Base-by-base conservation (phyloP, 495 filamentous ascomycete species). In the Tuber microsphaerosporum region DNA sequence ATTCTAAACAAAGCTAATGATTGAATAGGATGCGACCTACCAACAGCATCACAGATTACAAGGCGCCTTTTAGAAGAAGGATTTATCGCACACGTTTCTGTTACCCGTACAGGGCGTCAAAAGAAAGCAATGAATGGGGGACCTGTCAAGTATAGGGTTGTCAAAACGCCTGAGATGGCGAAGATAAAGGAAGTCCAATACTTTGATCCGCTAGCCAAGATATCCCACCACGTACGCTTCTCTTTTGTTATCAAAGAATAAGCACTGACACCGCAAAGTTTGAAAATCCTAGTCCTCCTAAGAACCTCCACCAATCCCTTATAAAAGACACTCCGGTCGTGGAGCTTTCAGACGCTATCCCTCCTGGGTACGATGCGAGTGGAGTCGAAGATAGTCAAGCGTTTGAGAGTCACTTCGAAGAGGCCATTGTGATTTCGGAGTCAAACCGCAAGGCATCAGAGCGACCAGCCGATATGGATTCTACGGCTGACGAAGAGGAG, bases 141-240 rank as follows among this genome's bases (percentile, higher is more conserved):
- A 1, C n/a, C 31, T 4, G 44, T 61, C 51, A 77, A 77, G 68
- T 83, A 78, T 42, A 75, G 56, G 44, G 41, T 82, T 19, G 51
- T 80, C 26, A 83, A 80, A 39, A 80, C 82, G 42, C 70, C 71
- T 1, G 73, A 82, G 51, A 75, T 42, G 20, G 69, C 71, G 42
- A n/a, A 73, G 9, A 51, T 68, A 56, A 83, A 79, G 73, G 74
- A 80, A n/a, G 20, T 39, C 9, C 71, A 77, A 72, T 83, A 83
- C 69, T 83, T 83, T 76, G 82, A 83, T 69, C 82, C 82, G 19
- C 44, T 77, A 41, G 71, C 73, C 65, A 83, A 75, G 74, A 82
- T 83, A 16, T 81, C 82, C 22, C 82, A 83, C 69, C 82, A 83
- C 71, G 82, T 83, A 43, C 77, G 79, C 78, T 20, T 19, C 26